A percentile compares a stretch with the other conserved stretches of the same genome.
phyloP scores from a whole-genome alignment of 202 grass and related monocot species.

The Cymbopogon flexuosus region DNA sequence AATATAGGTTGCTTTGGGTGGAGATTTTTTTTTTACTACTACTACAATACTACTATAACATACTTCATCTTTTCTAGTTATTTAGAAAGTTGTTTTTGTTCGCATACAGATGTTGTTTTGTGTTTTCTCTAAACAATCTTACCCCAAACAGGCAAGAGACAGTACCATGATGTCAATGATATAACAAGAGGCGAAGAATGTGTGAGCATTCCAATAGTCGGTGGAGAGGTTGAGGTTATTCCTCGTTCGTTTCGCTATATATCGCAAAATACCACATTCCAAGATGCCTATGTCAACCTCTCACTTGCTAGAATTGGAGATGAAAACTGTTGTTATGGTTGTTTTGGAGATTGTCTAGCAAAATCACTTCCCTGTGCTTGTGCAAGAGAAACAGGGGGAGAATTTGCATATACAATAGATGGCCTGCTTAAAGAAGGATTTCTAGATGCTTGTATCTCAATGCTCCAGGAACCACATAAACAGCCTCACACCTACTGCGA shows the following conservation, averaged over 20 bases:
- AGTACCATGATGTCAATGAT: slow-evolving; percentile 55
- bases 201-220: slow-evolving; percentile 57
- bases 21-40: no score
- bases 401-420: slow-evolving; percentile 64
- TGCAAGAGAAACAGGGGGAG: slow-evolving; percentile 66
- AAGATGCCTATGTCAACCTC: slow-evolving; percentile 61
- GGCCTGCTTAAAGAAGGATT: slow-evolving; percentile 58
- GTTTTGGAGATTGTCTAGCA: slow-evolving; percentile 66
- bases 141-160: neutral
- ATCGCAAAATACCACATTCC: slow-evolving; percentile 58
- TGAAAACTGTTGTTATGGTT: slow-evolving; percentile 67
- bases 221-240: slow-evolving; percentile 38
- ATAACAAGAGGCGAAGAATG: slow-evolving; percentile 79
- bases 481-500: slow-evolving; percentile 47
- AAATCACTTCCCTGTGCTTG: slow-evolving; percentile 62
- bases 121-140: no score
- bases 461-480: slow-evolving; percentile 31
- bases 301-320: slow-evolving; percentile 83
- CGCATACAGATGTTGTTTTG: no score
- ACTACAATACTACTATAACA: no score
- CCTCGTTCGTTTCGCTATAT: slow-evolving; percentile 75
- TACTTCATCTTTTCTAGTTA: no score
- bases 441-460: slow-evolving; percentile 49
- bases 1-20: no score
- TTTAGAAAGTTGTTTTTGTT: no score